Percentiles rank a stretch among this genome's conserved stretches.
phyloP scores from a whole-genome alignment of 495 filamentous ascomycete species.

The Wilcoxina mikolae region DNA sequence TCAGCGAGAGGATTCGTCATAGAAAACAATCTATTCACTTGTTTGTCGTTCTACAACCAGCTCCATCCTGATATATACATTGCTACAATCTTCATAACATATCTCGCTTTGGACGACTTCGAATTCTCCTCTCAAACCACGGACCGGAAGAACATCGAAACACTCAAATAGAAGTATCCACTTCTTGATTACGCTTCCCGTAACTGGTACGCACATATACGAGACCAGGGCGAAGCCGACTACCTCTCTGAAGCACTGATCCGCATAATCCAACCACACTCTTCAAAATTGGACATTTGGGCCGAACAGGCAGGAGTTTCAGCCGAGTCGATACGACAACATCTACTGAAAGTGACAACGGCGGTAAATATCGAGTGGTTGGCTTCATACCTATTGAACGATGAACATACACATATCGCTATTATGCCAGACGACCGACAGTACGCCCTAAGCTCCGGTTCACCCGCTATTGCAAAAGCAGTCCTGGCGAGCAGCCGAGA shows the following conservation, averaged over 20 bases:
- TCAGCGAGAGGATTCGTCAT: background rate
- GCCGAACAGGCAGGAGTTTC: background rate
- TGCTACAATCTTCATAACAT: background rate
- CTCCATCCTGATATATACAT: background rate
- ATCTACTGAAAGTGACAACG: background rate
- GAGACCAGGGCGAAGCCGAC: background rate
- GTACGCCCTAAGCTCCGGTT: background rate
- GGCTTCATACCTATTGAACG: background rate
- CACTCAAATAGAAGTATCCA: background rate
- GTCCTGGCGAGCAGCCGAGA: background rate
- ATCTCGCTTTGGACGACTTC: background rate
- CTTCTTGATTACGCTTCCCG: background rate
- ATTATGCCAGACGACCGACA: background rate
- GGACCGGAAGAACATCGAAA: background rate
- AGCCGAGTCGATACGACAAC: background rate
- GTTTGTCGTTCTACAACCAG: background rate
- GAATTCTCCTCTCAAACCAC: background rate
- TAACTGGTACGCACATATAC: background rate
- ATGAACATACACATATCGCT: background rate
- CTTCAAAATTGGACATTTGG: background rate
- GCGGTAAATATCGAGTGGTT: background rate
- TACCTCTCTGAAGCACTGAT: background rate
- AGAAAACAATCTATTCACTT: background rate
- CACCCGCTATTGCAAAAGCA: background rate
- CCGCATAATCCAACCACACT: background rate